Conservation (phyloP, 2,329 filamentous ascomycete species). For the Ramularia endophylla region DNA sequence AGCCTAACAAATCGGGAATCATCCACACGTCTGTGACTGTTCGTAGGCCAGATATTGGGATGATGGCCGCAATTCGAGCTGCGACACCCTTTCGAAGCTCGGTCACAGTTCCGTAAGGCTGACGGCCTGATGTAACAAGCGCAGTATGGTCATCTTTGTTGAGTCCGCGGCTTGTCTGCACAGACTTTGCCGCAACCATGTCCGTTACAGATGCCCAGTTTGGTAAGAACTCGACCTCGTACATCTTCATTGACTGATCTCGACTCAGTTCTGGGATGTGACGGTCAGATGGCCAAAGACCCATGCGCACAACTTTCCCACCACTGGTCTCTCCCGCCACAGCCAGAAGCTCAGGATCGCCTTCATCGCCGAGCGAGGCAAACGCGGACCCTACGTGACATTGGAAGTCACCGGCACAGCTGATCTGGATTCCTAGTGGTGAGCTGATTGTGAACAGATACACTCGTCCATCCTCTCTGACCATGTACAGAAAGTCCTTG, state of each 20-base stretch:
- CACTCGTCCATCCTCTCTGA: slow-evolving; percentile 79
- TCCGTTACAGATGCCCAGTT: slow-evolving; percentile 55
- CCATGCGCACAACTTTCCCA: slow-evolving; percentile 42
- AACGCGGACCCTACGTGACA: slow-evolving; percentile 79
- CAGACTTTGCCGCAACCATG: slow-evolving; percentile 29
- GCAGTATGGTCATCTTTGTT: slow-evolving; percentile 22
- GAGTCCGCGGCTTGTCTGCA: slow-evolving; percentile 19
- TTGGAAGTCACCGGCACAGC: slow-evolving; percentile 56
- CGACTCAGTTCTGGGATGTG: slow-evolving; percentile 46
- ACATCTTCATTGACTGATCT: slow-evolving; percentile 27
- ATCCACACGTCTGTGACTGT: slow-evolving; percentile 33
- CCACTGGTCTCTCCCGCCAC: slow-evolving; percentile 72
- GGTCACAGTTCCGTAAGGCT: slow-evolving; percentile 39
- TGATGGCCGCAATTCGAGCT: slow-evolving; percentile 25
- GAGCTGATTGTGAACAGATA: slow-evolving; percentile 57
- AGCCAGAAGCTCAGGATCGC: slow-evolving; percentile 69
- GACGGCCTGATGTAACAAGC: slow-evolving; percentile 38
- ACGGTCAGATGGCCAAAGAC: slow-evolving; percentile 19
- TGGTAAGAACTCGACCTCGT: slow-evolving; percentile 55
- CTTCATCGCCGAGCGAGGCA: slow-evolving; percentile 58
- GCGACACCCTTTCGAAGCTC: slow-evolving; percentile 40
- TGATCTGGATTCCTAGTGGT: slow-evolving; percentile 46
- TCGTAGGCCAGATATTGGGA: slow-evolving; percentile 24
- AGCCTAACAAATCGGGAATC: slow-evolving; percentile 28
- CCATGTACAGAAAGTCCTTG: slow-evolving; percentile 77